phyloP scores from a whole-genome alignment of 1,284 basidiomycete species.

The Leccinum variabile region DNA sequence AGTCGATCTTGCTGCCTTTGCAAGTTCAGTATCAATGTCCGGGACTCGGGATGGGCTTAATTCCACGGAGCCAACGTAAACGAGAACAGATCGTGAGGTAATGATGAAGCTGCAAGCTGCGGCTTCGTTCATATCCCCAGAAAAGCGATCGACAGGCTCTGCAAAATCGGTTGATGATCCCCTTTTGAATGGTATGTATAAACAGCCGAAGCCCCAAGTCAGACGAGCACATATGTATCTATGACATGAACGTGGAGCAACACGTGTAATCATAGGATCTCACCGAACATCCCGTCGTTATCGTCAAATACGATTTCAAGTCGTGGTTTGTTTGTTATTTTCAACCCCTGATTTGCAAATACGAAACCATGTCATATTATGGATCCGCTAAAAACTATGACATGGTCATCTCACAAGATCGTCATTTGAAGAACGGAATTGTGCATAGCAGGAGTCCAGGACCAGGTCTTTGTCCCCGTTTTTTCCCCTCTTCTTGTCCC shows the following conservation, averaged over 20 bases:
- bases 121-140: constrained; percentile 25
- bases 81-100: constrained; percentile 18
- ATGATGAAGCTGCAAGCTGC: constrained; percentile 20
- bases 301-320: constrained; percentile 29
- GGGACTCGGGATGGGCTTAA: constrained; percentile 17
- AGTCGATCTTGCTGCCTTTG: constrained; percentile 25
- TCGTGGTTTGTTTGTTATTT: constrained; percentile 2
- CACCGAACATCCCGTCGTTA: constrained; percentile 21
- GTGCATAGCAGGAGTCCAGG: background rate
- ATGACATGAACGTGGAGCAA: constrained; percentile 14
- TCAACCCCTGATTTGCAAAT: constrained; percentile 24
- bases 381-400: background rate
- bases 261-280: constrained; percentile 26
- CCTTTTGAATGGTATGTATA: constrained; percentile 10
- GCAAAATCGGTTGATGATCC: constrained; percentile 1
- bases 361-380: constrained; percentile 7
- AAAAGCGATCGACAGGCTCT: constrained; percentile 27
- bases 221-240: constrained; percentile 1
- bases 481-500: background rate
- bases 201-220: constrained; percentile 4
- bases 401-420: background rate
- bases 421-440: constrained; percentile 2
- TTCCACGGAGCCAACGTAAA: constrained; percentile 14
- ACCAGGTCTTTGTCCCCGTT: background rate
- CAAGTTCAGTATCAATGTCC: background rate